Conservation (phyloP, 345 rosid species). For the Dovyalis caffra region DNA sequence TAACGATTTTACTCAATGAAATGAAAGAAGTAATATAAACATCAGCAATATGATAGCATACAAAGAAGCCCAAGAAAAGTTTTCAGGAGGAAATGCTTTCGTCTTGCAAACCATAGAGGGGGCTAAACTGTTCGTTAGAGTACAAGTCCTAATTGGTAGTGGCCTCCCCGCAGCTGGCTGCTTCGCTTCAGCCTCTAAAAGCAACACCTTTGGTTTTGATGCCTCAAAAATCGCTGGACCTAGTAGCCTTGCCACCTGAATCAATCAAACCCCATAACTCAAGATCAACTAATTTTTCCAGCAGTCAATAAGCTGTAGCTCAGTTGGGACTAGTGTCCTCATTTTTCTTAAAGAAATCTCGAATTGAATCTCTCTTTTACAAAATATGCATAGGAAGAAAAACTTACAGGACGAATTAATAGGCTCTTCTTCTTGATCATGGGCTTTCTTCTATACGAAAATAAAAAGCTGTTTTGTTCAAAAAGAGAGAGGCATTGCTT, state of each 20-base stretch:
- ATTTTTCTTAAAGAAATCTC: no score
- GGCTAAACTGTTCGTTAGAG: background rate
- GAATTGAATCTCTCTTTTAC: no score
- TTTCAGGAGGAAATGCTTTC: background rate
- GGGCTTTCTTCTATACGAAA: background rate
- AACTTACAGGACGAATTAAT: background rate
- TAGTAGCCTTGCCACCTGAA: slow-evolving; percentile 8
- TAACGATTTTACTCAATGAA: no score
- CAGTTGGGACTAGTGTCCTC: no score
- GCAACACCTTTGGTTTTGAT: background rate
- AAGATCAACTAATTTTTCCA: no score
- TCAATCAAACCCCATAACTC: background rate
- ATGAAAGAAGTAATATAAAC: background rate
- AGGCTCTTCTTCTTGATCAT: background rate
- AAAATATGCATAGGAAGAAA: no score
- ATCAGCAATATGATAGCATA: background rate
- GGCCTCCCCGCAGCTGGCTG: background rate
- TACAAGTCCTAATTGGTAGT: background rate
- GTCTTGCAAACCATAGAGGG: background rate
- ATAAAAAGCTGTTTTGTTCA: background rate
- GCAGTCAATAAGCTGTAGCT: no score
- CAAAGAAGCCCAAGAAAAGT: background rate
- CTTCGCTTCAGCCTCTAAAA: background rate
- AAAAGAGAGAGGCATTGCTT: background rate
- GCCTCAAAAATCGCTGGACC: slow-evolving; percentile 1